Base-by-base conservation (phyloP, 2,329 filamentous ascomycete species). In the Pseudophaeomoniella oleicola region DNA sequence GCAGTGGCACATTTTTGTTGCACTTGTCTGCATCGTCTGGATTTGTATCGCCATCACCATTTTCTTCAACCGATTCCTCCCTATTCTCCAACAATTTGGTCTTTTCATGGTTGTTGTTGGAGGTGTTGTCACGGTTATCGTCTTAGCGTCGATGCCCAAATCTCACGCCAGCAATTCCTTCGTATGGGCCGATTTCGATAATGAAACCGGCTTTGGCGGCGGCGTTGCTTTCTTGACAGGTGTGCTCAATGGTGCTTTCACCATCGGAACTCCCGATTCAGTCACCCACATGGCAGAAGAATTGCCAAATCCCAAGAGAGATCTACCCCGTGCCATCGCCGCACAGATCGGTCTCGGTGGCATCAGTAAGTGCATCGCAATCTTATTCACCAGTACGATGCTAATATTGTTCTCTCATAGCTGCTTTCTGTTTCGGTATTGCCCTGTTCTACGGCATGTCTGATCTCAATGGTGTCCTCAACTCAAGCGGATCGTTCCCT, bases 191-290 rank as follows among this genome's bases (percentile, higher is more conserved):
- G 27, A 35, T 14, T 38, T 35, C 27, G 32, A 38, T 12, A 38
- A 38, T 14, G 42, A 58, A 32, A 70, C 65, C 3, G 68, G 68
- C 10, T 72, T 66, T 60, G 42, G 46, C 40, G 57, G 43, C 42
- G 50, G 44, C 13, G 49, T 32, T 18, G 6, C 14, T 2, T 80
- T 81, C 43, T 57, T 78, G 16, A 59, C 71, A 1, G 75, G 76
- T 13, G 76, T 80, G 52, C 60, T 81, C 16, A 83, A 83, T 46
- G 78, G 76, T 9, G 78, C 78, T 3, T 83, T 73, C 50, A 70
- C 72, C 32, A 71, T 82, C 9, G 79, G 77, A 4, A 71, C 72
- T 1, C 71, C 75, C 0, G 78, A 83, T 48, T 71, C 73, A 34
- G 70, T 74, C 1, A 71, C 71, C 2, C 78, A 81, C 49, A 51